Percentiles rank a stretch among this genome's conserved stretches.
These are phyloP conservation scores for Microdochium nivale DNA, from an alignment of 2,329 filamentous ascomycete genomes.

Conservation along the genomic window DNA sequence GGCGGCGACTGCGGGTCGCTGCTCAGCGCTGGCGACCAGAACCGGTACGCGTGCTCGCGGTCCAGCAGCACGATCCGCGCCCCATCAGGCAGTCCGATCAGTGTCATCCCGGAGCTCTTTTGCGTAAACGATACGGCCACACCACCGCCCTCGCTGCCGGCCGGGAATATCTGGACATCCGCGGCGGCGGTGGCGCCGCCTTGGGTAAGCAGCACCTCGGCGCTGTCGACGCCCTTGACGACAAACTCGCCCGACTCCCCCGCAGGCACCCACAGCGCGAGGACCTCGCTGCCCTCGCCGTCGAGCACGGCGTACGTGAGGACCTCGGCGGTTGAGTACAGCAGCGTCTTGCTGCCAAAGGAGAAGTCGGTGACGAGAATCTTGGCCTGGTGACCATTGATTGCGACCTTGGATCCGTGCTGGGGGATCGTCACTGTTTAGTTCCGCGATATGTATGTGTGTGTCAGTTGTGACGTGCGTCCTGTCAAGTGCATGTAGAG, in stretches of 20 bases:
- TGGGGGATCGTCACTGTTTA: slow-evolving; percentile 45
- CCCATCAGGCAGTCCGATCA: slow-evolving; percentile 36
- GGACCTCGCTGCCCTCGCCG: slow-evolving; percentile 27
- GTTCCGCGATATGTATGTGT: too few relatives aligned
- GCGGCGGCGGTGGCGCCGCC: slow-evolving; percentile 28
- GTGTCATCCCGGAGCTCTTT: slow-evolving; percentile 30
- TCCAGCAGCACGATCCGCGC: slow-evolving; percentile 44
- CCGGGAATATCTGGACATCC: slow-evolving; percentile 29
- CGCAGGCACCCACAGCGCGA: slow-evolving; percentile 56
- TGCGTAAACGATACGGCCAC: slow-evolving; percentile 41
- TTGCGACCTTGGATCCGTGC: slow-evolving; percentile 33
- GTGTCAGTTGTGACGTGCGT: too few relatives aligned
- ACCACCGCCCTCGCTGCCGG: slow-evolving; percentile 22
- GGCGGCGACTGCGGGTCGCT: slow-evolving; percentile 34
- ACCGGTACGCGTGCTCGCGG: slow-evolving; percentile 42
- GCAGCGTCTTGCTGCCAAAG: slow-evolving; percentile 46
- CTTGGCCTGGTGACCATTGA: slow-evolving; percentile 55
- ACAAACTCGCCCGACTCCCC: slow-evolving; percentile 57
- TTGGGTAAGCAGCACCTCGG: slow-evolving; percentile 20
- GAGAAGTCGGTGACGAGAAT: slow-evolving; percentile 60
- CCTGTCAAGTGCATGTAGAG: too few relatives aligned
- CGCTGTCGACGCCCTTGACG: slow-evolving; percentile 25
- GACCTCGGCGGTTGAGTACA: slow-evolving; percentile 64
- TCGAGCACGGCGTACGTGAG: slow-evolving; percentile 43
- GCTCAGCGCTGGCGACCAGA: slow-evolving; percentile 44